Evolutionary conservation across 225 moss, liverwort and hornwort species (phyloP).

Genomic region (Physcomitrellopsis africana): DNA sequence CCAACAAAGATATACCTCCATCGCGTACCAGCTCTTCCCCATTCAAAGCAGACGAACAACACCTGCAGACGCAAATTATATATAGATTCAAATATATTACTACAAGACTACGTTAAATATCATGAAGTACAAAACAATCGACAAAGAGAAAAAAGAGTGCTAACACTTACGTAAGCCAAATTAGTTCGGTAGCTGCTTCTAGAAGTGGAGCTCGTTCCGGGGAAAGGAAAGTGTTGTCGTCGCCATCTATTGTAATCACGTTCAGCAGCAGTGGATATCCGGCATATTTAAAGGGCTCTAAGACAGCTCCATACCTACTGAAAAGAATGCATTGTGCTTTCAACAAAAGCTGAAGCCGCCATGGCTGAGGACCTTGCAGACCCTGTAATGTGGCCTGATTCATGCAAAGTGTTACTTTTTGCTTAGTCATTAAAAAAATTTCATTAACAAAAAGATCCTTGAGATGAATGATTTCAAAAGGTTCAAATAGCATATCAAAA

Average conservation of each 20-base stretch:
- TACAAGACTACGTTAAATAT: not conserved
- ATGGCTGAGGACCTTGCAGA: slow-evolving; percentile 87
- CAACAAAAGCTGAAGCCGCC: slow-evolving; percentile 80
- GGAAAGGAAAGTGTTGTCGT: slow-evolving; percentile 85
- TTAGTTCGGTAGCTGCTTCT: slow-evolving; percentile 85
- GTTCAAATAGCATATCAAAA: not conserved
- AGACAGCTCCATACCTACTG: slow-evolving; percentile 74
- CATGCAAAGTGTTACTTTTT: slow-evolving; percentile 24
- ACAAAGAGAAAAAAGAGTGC: not conserved
- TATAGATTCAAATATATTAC: not conserved
- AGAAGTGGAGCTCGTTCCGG: slow-evolving; percentile 80
- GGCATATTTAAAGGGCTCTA: slow-evolving; percentile 91
- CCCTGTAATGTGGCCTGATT: slow-evolving; percentile 88
- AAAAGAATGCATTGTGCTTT: slow-evolving; percentile 92
- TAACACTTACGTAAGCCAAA: slow-evolving; percentile 83
- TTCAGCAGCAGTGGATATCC: slow-evolving; percentile 90
- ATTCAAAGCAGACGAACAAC: slow-evolving; percentile 84
- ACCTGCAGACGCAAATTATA: slow-evolving; percentile 44
- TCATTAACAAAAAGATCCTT: not conserved
- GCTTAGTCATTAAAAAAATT: not conserved
- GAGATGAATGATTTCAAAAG: not conserved
- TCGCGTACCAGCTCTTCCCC: slow-evolving; percentile 91
- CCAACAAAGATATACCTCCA: slow-evolving; percentile 72
- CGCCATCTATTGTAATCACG: slow-evolving; percentile 79
- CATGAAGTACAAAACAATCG: not conserved